A percentile compares a stretch with the other conserved stretches of the same genome.
phyloP scores from a whole-genome alignment of 306 rosid species.

The Prunus mongolica region DNA sequence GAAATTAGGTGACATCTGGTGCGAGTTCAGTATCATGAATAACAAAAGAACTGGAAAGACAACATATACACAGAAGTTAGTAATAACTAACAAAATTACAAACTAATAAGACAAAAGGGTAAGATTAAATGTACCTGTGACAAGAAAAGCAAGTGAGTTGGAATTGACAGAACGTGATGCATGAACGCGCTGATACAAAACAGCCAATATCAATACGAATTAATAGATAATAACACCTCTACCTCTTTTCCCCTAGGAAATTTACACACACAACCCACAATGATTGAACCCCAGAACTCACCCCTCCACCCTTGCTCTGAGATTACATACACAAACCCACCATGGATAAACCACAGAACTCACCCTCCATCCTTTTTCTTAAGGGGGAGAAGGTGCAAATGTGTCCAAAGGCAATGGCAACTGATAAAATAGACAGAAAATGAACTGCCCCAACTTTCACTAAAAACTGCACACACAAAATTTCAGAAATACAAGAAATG shows the following conservation, averaged over 20 bases:
- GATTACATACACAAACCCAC: neutral
- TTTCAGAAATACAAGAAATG: constrained; percentile 2
- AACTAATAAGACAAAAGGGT: neutral
- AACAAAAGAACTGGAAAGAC: constrained; percentile 67
- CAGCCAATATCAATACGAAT: neutral
- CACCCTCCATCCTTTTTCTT: neutral
- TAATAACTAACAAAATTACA: neutral
- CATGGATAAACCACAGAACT: neutral
- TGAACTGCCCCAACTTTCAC: constrained; percentile 5
- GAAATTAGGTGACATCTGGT: constrained; percentile 95
- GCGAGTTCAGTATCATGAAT: constrained; percentile 88
- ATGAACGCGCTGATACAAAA: constrained; percentile 56
- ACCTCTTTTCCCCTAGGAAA: neutral
- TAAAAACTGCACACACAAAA: neutral
- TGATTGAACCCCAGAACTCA: neutral
- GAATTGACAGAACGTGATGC: constrained; percentile 73
- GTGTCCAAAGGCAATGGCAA: neutral
- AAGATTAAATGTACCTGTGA: constrained; percentile 61
- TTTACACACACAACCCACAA: neutral
- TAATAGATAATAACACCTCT: neutral
- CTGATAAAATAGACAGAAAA: neutral
- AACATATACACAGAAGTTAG: constrained; percentile 7
- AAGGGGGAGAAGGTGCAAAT: neutral
- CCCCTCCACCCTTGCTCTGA: neutral
- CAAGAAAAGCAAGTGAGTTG: constrained; percentile 88